Conservation (phyloP, 192 early-diverging fungal genomes). For the Rhizoclosmatium globosum region DNA sequence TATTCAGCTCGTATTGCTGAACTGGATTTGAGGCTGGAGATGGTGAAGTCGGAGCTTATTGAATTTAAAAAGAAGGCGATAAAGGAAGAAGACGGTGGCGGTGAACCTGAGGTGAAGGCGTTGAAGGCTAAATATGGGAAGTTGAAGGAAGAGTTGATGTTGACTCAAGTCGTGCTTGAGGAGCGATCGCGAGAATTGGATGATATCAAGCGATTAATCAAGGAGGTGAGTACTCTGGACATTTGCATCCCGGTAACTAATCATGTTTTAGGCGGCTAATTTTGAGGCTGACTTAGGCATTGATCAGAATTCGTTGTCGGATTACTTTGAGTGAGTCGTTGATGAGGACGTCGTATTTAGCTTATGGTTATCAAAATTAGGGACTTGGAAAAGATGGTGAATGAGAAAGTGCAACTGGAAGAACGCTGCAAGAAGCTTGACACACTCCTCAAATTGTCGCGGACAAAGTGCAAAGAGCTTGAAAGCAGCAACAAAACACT, state of each 20-base stretch:
- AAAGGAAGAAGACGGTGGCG: background rate
- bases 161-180: background rate
- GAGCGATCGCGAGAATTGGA: background rate
- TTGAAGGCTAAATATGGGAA: background rate
- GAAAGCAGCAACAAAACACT: background rate
- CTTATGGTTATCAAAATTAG: too few species aligned
- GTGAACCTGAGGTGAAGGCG: background rate
- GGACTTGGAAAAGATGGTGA: background rate
- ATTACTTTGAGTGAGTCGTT: too few species aligned
- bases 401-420: background rate
- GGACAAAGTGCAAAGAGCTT: background rate
- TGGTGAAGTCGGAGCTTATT: background rate
- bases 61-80: background rate
- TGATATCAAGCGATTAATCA: background rate
- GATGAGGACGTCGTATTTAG: too few species aligned
- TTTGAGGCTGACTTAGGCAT: too few species aligned
- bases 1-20: background rate
- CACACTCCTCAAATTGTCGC: background rate
- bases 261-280: too few species aligned
- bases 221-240: too few species aligned
- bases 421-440: background rate
- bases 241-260: too few species aligned
- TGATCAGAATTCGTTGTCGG: too few species aligned
- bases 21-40: slow-evolving; percentile 3
- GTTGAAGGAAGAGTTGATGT: background rate